A percentile compares a stretch with the other conserved stretches of the same genome.
phyloP scores from a whole-genome alignment of 805 yeast species.

The Lipomyces yamanashiensis region DNA sequence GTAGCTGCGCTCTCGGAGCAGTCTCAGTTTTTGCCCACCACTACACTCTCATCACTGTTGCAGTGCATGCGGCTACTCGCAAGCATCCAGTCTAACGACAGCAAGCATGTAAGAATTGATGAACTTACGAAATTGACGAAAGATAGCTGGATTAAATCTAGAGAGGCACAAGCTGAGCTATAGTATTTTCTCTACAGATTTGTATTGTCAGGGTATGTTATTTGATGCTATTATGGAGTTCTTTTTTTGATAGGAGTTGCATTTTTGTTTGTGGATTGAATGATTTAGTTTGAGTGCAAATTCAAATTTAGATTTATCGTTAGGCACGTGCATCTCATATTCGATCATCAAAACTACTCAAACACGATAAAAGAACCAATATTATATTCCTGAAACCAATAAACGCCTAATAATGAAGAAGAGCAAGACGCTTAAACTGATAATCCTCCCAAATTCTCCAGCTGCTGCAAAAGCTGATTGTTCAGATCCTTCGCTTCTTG shows the following conservation, averaged over 20 bases:
- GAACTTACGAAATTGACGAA: constrained; percentile 44
- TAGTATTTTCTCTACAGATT: background rate
- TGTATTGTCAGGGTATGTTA: background rate
- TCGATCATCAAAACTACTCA: background rate
- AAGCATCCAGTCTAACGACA: constrained; percentile 58
- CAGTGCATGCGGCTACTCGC: constrained; percentile 68
- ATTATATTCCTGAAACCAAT: background rate
- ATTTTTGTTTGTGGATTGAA: background rate
- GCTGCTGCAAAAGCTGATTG: constrained; percentile 16
- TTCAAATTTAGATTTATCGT: too few species aligned
- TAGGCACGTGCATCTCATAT: too few species aligned
- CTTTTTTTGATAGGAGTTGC: background rate
- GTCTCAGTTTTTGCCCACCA: constrained; percentile 14
- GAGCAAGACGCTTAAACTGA: background rate
- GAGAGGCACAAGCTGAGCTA: background rate
- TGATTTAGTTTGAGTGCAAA: too few species aligned
- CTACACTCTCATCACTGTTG: constrained; percentile 48
- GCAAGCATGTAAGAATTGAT: constrained; percentile 63
- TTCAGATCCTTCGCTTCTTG: constrained; percentile 4
- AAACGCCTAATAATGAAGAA: background rate
- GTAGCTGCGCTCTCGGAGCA: constrained; percentile 6
- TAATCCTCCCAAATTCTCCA: constrained; percentile 21
- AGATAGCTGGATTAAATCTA: background rate
- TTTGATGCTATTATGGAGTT: background rate
- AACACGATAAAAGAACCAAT: background rate